Evolutionary conservation across 805 yeast genomes (phyloP).

Genomic region (Metschnikowia rubicola): DNA sequence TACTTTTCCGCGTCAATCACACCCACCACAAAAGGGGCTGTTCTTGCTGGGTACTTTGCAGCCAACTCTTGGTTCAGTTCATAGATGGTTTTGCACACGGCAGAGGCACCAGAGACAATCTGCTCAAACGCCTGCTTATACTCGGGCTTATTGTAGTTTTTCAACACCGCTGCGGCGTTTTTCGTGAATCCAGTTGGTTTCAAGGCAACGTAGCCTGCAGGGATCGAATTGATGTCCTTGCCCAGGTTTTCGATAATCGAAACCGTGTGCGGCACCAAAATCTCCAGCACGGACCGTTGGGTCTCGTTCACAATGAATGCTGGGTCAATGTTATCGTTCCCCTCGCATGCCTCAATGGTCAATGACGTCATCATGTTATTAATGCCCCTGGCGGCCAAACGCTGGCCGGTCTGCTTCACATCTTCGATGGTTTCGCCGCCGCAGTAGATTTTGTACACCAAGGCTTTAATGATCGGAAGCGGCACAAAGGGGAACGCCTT

Average conservation of each 20-base stretch:
- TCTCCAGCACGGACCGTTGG: slow-evolving; percentile 59
- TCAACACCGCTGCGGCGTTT: slow-evolving; percentile 71
- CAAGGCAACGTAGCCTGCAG: slow-evolving; percentile 89
- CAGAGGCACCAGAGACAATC: slow-evolving; percentile 63
- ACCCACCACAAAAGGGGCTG: slow-evolving; percentile 67
- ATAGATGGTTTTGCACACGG: slow-evolving; percentile 55
- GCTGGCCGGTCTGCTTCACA: slow-evolving; percentile 66
- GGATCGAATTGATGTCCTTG: slow-evolving; percentile 58
- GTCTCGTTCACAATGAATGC: slow-evolving; percentile 60
- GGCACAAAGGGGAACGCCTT: slow-evolving; percentile 75
- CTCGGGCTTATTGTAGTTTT: slow-evolving; percentile 53
- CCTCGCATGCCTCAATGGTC: slow-evolving; percentile 91
- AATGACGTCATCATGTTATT: slow-evolving; percentile 93
- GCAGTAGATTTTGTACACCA: slow-evolving; percentile 81
- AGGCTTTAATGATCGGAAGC: slow-evolving; percentile 58
- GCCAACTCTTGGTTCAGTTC: slow-evolving; percentile 50
- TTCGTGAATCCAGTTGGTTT: slow-evolving; percentile 88
- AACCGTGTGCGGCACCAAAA: slow-evolving; percentile 69
- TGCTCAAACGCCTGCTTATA: slow-evolving; percentile 45
- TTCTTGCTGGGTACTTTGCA: slow-evolving; percentile 56
- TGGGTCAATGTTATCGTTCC: slow-evolving; percentile 60
- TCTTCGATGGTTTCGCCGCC: slow-evolving; percentile 81
- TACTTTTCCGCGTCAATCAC: slow-evolving; percentile 91
- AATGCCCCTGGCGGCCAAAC: slow-evolving; percentile 69
- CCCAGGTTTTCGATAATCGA: slow-evolving; percentile 47